These are phyloP conservation scores for Penicillium sp. DNA, from an alignment of 2,329 filamentous ascomycete genomes.

Conservation along the genomic window DNA sequence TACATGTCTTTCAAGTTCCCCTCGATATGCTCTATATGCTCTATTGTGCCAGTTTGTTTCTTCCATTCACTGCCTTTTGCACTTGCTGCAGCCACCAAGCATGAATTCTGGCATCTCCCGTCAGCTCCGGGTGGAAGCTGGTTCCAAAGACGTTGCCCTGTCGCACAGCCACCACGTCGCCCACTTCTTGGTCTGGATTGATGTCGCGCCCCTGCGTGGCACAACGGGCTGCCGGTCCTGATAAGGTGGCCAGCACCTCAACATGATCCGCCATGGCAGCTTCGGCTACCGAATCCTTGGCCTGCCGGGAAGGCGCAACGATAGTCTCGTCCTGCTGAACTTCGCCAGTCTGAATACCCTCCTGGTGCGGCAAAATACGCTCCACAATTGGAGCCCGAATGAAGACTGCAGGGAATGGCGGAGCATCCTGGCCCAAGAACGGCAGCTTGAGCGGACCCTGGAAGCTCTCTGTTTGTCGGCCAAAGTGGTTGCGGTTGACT, in stretches of 20 bases:
- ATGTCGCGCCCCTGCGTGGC: constrained; percentile 43
- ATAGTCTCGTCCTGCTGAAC: constrained; percentile 48
- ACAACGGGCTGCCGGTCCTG: constrained; percentile 49
- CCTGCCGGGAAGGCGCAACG: constrained; percentile 53
- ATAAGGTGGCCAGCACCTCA: constrained; percentile 56
- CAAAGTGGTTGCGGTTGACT: constrained; percentile 92
- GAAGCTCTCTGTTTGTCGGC: constrained; percentile 88
- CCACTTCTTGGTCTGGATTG: constrained; percentile 40
- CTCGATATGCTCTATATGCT: constrained; percentile 17
- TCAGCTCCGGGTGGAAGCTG: constrained; percentile 94
- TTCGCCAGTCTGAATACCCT: constrained; percentile 52
- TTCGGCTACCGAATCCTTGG: constrained; percentile 44
- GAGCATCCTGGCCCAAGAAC: constrained; percentile 53
- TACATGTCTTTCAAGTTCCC: constrained; percentile 17
- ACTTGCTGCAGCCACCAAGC: constrained; percentile 86
- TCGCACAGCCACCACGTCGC: constrained; percentile 80
- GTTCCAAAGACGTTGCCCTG: constrained; percentile 92
- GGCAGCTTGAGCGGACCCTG: constrained; percentile 68
- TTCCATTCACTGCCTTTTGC: constrained; percentile 38
- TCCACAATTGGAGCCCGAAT: constrained; percentile 94
- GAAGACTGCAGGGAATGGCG: constrained; percentile 75
- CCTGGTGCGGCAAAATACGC: constrained; percentile 58
- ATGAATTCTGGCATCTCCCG: constrained; percentile 81
- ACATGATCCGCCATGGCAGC: constrained; percentile 48
- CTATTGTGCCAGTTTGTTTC: constrained; percentile 22